Percentiles rank a stretch among this genome's conserved stretches.
Conservation (phyloP, 2,329 filamentous ascomycete species). For the Stagonosporopsis rhizophila region DNA sequence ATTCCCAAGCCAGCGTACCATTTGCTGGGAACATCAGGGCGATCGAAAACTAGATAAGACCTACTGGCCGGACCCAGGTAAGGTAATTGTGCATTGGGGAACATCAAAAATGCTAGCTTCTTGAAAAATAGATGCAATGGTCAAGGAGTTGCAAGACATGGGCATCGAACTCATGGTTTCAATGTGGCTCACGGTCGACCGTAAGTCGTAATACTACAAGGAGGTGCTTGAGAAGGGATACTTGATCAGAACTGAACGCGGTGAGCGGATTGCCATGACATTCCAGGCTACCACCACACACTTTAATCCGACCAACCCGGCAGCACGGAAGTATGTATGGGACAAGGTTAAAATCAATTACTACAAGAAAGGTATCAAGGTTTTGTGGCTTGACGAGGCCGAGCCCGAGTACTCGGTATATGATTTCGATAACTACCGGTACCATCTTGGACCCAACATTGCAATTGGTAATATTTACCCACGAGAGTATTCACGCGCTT, state of each 20-base stretch:
- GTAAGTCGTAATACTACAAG: conserved; percentile 63
- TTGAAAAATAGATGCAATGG: conserved; percentile 61
- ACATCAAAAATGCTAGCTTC: neutral
- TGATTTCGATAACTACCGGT: conserved; percentile 72
- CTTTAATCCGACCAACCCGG: conserved; percentile 70
- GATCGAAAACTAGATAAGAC: conserved; percentile 71
- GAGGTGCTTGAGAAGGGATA: conserved; percentile 68
- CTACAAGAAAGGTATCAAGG: conserved; percentile 65
- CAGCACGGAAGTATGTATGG: conserved; percentile 67
- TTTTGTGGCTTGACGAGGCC: conserved; percentile 74
- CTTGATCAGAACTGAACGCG: conserved; percentile 67
- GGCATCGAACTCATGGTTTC: conserved; percentile 72
- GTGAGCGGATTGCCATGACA: conserved; percentile 65
- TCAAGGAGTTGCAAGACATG: conserved; percentile 65
- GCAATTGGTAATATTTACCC: conserved; percentile 68
- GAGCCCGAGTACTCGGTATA: conserved; percentile 71
- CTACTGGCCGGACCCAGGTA: conserved; percentile 68
- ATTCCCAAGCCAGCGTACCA: conserved; percentile 70
- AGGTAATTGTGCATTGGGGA: neutral
- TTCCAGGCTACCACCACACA: conserved; percentile 66
- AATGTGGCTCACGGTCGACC: conserved; percentile 72
- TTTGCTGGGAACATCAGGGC: conserved; percentile 70
- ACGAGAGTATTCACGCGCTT: conserved; percentile 63
- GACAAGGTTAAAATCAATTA: conserved; percentile 66
- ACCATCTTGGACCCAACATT: conserved; percentile 62